Base-by-base conservation (phyloP, 148 eudicot species). In the Cornus florida region DNA sequence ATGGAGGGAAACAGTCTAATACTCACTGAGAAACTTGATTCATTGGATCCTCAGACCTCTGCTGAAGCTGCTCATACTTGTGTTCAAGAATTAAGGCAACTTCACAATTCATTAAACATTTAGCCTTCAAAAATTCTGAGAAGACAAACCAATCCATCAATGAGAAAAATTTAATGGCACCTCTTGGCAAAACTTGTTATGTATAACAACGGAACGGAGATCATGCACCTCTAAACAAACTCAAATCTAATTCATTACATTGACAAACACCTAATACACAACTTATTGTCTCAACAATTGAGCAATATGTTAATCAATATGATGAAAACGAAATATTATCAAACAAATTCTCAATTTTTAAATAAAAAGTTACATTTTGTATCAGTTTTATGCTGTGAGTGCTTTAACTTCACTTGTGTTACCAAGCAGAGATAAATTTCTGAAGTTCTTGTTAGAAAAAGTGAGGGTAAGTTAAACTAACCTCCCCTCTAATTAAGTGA, bases 71-170 rank as follows among this genome's bases (percentile, higher is more conserved):
- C 71, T 92, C 97, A 28, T 89, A 86, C 60, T 89, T 88, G 69
- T 79, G 91, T 39, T 91, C 97, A 0, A 92, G 88, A 71, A 92
- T 92, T 79, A 92, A 77, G 6, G 97, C 72, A 11, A 92, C 97
- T 81, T 92, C 97, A 38, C 94, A 88, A 64, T 92, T 92, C 94
- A 91, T 92, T 14, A 92, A 67, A 78, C 97, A 92, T 81, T 92
- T 92, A 28, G 91, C 97, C 82, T 92, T 92, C 68, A 92, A 77
- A 84, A 92, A 92, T 62, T 92, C 97, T 79, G 80, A 71, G 79
- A 22, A 78, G 75, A 46, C 22, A 39, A 43, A 6, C 6, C 31
- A 5, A 50, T 11, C 59, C 59, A 53, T 53, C 4, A 53, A 53
- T 53, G 59, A 53, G 59, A 14, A 53, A 53, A 11, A 16, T 14